Conservation (phyloP, 306 rosid genomes). For the Sophora flavescens region DNA sequence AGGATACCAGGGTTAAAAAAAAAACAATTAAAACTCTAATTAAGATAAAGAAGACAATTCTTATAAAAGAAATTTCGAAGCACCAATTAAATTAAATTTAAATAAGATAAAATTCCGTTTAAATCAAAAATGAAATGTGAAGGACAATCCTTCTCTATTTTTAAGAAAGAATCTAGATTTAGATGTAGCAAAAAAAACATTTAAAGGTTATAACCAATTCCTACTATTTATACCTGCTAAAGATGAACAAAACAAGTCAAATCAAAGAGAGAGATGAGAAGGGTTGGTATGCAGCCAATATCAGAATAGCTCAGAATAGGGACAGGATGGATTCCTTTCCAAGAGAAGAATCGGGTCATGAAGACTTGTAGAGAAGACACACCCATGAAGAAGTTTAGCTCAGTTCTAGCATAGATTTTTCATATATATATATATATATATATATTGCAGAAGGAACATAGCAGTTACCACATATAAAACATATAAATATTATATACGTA, state of each 20-base stretch:
- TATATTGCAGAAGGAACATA: background rate
- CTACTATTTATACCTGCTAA: constrained; percentile 34
- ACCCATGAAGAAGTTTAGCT: constrained; percentile 25
- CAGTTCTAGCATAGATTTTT: constrained; percentile 34
- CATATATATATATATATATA: no score
- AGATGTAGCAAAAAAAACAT: constrained; percentile 28
- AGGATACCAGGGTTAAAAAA: no score
- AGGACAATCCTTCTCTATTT: constrained; percentile 18
- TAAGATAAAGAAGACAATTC: no score
- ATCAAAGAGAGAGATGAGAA: constrained; percentile 15
- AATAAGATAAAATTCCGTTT: background rate
- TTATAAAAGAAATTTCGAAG: background rate
- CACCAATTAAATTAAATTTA: background rate
- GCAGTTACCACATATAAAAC: constrained; percentile 17
- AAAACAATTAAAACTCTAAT: no score
- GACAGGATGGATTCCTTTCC: background rate
- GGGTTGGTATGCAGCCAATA: background rate
- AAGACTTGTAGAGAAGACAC: constrained; percentile 41
- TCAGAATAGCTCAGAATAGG: background rate
- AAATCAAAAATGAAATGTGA: background rate
- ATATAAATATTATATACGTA: background rate
- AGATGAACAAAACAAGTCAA: background rate
- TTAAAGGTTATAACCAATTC: constrained; percentile 1
- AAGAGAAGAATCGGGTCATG: constrained; percentile 24
- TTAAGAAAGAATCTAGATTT: constrained; percentile 42